A percentile compares a stretch with the other conserved stretches of the same genome.
phyloP scores from a whole-genome alignment of 75 land plant genomes.

The Isoetes taiwanensis region DNA sequence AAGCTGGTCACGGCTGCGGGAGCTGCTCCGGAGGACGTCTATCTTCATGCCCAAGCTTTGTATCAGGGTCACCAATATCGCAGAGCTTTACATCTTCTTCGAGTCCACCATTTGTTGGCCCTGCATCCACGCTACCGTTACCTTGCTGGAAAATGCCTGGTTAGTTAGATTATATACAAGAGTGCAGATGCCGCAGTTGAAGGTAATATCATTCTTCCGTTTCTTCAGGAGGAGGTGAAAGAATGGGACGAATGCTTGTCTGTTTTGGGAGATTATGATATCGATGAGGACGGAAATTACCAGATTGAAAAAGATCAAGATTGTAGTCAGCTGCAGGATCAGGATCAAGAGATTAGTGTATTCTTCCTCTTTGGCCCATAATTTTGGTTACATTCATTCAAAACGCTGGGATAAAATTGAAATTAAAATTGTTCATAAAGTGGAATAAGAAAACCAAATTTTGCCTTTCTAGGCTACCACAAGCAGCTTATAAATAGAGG shows the following conservation, averaged over 20 bases:
- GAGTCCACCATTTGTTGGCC: slow-evolving; percentile 48
- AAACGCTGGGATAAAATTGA: no score
- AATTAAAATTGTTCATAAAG: no score
- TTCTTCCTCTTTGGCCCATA: slow-evolving; percentile 3
- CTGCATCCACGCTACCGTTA: slow-evolving; percentile 89
- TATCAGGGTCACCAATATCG: slow-evolving; percentile 87
- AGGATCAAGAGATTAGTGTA: slow-evolving; percentile 87
- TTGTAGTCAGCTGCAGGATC: slow-evolving; percentile 47
- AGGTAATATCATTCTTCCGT: neutral
- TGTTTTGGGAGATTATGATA: slow-evolving; percentile 84
- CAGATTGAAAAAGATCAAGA: slow-evolving; percentile 39
- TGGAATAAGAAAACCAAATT: no score
- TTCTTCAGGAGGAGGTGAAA: slow-evolving; percentile 74
- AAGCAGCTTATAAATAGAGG: no score
- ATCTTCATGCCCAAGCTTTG: slow-evolving; percentile 75
- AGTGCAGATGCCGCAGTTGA: neutral
- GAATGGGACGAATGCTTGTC: slow-evolving; percentile 92
- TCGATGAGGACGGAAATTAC: slow-evolving; percentile 74
- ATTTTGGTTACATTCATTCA: no score
- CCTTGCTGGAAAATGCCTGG: slow-evolving; percentile 95
- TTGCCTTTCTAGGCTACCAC: no score
- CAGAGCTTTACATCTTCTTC: slow-evolving; percentile 79
- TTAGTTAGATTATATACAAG: slow-evolving; percentile 6
- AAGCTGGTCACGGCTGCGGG: slow-evolving; percentile 71
- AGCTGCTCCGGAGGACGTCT: slow-evolving; percentile 61